phyloP scores from a whole-genome alignment of 1,139 yeast species.

The Schizosaccharomyces versatilis region DNA sequence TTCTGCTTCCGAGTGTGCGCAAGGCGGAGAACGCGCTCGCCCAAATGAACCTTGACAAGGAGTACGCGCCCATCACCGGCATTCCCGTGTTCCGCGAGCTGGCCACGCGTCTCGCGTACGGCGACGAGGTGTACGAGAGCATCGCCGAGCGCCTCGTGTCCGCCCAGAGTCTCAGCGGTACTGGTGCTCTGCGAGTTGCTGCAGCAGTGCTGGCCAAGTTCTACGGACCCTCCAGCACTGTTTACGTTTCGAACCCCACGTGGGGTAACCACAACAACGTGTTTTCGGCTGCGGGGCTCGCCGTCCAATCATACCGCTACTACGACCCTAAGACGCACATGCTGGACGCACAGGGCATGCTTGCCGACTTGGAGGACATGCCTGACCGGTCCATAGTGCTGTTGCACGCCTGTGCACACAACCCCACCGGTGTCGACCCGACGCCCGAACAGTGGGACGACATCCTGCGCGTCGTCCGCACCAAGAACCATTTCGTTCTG shows the following conservation, averaged over 20 bases:
- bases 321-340: conserved; percentile 43
- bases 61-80: conserved; percentile 71
- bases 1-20: conserved; percentile 73
- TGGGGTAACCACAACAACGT: conserved; percentile 52
- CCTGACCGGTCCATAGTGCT: conserved; percentile 61
- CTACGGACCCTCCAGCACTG: conserved; percentile 22
- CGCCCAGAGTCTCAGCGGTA: conserved; percentile 51
- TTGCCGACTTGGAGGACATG: conserved; percentile 44
- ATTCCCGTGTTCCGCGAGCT: conserved; percentile 42
- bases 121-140: conserved; percentile 25
- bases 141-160: conserved; percentile 30
- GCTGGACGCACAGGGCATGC: conserved; percentile 46
- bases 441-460: conserved; percentile 63
- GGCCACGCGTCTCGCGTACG: conserved; percentile 64
- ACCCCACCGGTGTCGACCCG: conserved; percentile 95
- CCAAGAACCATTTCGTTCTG: conserved; percentile 53
- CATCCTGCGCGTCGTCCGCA: conserved; percentile 39
- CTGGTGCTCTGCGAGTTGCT: conserved; percentile 52
- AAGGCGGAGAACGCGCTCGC: conserved; percentile 36
- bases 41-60: conserved; percentile 57
- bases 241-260: conserved; percentile 45
- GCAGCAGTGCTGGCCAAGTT: conserved; percentile 38
- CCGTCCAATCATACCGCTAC: conserved; percentile 36
- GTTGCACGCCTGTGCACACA: conserved; percentile 90
- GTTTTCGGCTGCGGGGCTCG: conserved; percentile 26